Evolutionary conservation across 2,329 filamentous ascomycete species (phyloP).

Genomic region (Graphium sp.): DNA sequence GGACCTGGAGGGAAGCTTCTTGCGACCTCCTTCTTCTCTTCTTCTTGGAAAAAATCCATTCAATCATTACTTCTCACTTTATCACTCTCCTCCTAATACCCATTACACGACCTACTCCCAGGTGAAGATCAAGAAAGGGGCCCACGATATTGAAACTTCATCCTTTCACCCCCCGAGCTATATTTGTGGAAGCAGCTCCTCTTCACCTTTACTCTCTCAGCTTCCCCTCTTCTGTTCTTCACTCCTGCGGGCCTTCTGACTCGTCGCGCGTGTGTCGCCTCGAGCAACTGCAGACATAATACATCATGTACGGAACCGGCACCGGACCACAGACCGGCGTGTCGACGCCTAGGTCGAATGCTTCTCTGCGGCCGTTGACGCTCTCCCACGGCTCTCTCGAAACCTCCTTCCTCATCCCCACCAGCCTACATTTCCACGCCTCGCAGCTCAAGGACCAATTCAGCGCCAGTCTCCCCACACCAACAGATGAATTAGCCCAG

Average conservation of each 20-base stretch:
- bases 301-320: slow-evolving; percentile 69
- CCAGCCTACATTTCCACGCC: slow-evolving; percentile 88
- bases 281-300: too few species aligned
- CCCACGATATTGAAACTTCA: too few species aligned
- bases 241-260: background rate
- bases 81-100: too few species aligned
- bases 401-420: slow-evolving; percentile 89
- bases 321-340: slow-evolving; percentile 88
- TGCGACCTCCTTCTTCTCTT: too few species aligned
- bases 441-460: slow-evolving; percentile 89
- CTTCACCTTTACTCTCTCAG: background rate
- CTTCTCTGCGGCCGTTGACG: slow-evolving; percentile 80
- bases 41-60: too few species aligned
- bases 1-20: too few species aligned
- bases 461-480: slow-evolving; percentile 64
- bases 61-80: too few species aligned
- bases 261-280: too few species aligned
- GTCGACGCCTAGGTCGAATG: slow-evolving; percentile 85
- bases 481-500: slow-evolving; percentile 92
- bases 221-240: background rate
- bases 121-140: too few species aligned
- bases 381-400: slow-evolving; percentile 90
- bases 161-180: background rate
- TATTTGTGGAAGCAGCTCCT: background rate
- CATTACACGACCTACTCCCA: too few species aligned